phyloP scores from a whole-genome alignment of 768 basidiomycete species.

The Lyophyllum atratum region DNA sequence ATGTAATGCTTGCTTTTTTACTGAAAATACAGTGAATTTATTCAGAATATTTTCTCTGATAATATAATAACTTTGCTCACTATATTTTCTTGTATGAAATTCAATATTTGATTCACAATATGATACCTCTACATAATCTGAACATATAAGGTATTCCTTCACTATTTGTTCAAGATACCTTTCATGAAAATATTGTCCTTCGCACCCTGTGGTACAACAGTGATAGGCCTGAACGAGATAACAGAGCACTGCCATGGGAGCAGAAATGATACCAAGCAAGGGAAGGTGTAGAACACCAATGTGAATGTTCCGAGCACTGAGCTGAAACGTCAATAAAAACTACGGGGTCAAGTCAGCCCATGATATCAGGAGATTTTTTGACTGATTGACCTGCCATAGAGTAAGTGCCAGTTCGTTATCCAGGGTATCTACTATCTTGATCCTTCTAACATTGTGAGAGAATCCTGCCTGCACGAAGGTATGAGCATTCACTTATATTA shows the following conservation, averaged over 20 bases:
- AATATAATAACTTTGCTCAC: too few species aligned
- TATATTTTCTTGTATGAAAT: too few species aligned
- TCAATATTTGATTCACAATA: too few species aligned
- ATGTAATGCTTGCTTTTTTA: too few species aligned
- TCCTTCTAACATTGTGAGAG: conserved; percentile 64
- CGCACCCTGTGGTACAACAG: conserved; percentile 58
- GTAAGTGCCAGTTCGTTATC: conserved; percentile 51
- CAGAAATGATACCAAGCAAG: conserved; percentile 65
- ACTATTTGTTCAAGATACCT: too few species aligned
- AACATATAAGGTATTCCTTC: too few species aligned
- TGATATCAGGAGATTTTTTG: neutral
- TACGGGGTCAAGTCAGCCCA: conserved; percentile 16
- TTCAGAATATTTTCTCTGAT: too few species aligned
- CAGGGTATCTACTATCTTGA: conserved; percentile 58
- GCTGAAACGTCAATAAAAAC: conserved; percentile 40
- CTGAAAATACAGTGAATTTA: too few species aligned
- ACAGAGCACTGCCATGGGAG: conserved; percentile 53
- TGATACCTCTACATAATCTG: too few species aligned
- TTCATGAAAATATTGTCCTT: too few species aligned
- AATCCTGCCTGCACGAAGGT: conserved; percentile 47
- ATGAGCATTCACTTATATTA: neutral
- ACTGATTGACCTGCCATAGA: conserved; percentile 51
- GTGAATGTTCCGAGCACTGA: conserved; percentile 59
- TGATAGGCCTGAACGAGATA: conserved; percentile 57
- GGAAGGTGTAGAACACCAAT: conserved; percentile 68